Conservation (phyloP, 176 grass and related monocot genomes). For the Alloteropsis semialata region DNA sequence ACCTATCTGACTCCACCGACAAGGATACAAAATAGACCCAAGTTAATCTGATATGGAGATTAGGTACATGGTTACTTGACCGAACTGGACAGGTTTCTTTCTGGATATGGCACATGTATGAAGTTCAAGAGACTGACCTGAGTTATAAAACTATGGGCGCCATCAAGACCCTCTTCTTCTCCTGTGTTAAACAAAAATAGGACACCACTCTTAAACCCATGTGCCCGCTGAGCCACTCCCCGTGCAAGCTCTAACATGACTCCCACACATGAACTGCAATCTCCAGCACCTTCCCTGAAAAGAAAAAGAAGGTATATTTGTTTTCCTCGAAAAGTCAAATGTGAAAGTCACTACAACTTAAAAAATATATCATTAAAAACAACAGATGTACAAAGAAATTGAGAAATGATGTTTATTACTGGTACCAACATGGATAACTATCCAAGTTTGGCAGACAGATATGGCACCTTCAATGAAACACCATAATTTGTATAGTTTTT, state of each 20-base stretch:
- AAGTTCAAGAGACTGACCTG: constrained; percentile 57
- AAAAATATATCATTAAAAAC: neutral
- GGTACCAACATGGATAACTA: neutral
- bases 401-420: neutral
- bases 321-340: neutral
- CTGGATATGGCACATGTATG: constrained; percentile 7
- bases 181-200: constrained; percentile 98
- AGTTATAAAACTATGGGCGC: constrained; percentile 98
- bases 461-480: neutral
- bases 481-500: neutral
- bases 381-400: neutral
- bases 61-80: neutral
- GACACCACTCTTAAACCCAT: constrained; percentile 81
- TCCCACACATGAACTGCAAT: constrained; percentile 93
- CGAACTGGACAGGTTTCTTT: neutral
- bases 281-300: constrained; percentile 87
- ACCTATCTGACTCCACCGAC: neutral
- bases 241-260: constrained; percentile 98
- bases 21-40: neutral
- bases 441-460: constrained; percentile 22
- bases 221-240: constrained; percentile 85
- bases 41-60: neutral
- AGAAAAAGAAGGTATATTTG: constrained; percentile 17
- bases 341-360: neutral
- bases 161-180: constrained; percentile 97